A percentile compares a stretch with the other conserved stretches of the same genome.
phyloP scores from a whole-genome alignment of 2,329 filamentous ascomycete genomes.

The Sporothrix luriei region DNA sequence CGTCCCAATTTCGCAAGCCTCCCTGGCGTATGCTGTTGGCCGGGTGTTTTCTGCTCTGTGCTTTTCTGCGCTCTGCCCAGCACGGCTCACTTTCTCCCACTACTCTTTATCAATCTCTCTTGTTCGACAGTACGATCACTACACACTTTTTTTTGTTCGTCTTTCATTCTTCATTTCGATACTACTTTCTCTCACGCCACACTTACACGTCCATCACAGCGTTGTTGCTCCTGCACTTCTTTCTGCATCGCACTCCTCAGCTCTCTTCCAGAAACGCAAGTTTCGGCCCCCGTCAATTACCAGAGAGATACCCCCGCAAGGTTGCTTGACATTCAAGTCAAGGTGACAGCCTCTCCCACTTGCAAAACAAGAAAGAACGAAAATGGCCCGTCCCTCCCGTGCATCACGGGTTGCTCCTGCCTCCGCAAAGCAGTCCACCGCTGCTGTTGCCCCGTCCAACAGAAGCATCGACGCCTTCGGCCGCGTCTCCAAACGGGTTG shows the following conservation, averaged over 20 bases:
- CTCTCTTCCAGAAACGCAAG: background rate
- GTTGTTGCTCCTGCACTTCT: too few relatives aligned
- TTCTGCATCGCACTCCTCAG: background rate
- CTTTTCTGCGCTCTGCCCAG: background rate
- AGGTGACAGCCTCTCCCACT: background rate
- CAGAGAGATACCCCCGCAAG: background rate
- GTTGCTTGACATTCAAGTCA: background rate
- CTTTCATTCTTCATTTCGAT: constrained; percentile 6
- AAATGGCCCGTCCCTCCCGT: constrained; percentile 33
- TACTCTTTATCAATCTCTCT: background rate
- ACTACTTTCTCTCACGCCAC: background rate
- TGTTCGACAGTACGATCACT: background rate
- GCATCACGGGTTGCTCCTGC: constrained; percentile 31
- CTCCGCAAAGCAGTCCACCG: constrained; percentile 24
- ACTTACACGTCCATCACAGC: background rate
- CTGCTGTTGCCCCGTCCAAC: constrained; percentile 17
- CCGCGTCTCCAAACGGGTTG: constrained; percentile 37
- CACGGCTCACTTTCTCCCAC: background rate
- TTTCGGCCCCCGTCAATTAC: background rate
- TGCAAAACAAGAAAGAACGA: constrained; percentile 13
- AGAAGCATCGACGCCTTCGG: constrained; percentile 37
- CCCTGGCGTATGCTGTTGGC: constrained; percentile 27
- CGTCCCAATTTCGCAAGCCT: constrained; percentile 23
- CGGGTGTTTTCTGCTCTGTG: constrained; percentile 17
- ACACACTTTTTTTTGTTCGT: background rate